phyloP scores from a whole-genome alignment of 805 yeast species.

The Yarrowia sp. region DNA sequence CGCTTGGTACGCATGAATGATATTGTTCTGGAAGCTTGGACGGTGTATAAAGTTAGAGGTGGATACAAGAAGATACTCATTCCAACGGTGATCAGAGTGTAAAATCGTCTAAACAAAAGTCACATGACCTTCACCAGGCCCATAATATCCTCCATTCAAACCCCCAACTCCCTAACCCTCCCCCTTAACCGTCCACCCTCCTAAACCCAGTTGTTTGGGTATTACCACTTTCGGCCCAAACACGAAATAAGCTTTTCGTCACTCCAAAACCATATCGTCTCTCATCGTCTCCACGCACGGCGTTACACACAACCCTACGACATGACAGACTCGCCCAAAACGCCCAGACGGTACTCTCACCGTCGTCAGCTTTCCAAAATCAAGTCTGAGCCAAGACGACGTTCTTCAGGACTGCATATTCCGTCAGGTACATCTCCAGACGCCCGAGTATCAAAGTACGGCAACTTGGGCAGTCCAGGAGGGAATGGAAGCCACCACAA shows the following conservation, averaged over 20 bases:
- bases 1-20: neutral
- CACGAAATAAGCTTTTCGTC: neutral
- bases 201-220: neutral
- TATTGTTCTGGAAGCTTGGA: neutral
- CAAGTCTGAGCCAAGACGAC: constrained; percentile 12
- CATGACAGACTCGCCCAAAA: constrained; percentile 18
- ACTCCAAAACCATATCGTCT: neutral
- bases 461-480: constrained; percentile 4
- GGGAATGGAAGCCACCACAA: neutral
- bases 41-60: neutral
- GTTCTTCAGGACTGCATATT: neutral
- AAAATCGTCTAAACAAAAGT: neutral
- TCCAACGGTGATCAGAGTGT: neutral
- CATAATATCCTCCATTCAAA: neutral
- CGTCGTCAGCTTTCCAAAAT: constrained; percentile 18
- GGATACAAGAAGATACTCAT: neutral
- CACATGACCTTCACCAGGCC: neutral
- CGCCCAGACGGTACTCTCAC: constrained; percentile 14
- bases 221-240: neutral
- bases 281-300: neutral
- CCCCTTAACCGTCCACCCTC: neutral
- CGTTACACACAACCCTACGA: neutral
- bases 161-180: neutral
- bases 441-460: neutral
- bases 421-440: constrained; percentile 4